A percentile compares a stretch with the other conserved stretches of the same genome.
Evolutionary conservation across 2,329 filamentous ascomycete genomes (phyloP).

Genomic region (Clarireedia homoeocarpa): DNA sequence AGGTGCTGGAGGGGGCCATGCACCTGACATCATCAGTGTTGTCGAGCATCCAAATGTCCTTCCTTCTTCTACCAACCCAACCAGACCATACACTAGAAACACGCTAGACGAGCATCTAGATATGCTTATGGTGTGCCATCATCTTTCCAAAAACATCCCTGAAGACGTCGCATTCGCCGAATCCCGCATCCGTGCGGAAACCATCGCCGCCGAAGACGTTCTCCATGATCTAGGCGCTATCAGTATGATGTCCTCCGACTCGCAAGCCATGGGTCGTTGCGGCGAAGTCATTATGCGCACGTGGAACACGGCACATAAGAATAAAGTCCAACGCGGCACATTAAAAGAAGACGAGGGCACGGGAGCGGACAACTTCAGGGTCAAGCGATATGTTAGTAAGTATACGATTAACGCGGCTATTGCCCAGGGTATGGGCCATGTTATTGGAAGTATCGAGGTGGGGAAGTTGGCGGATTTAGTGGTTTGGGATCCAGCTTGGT

Average conservation of each 20-base stretch:
- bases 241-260: slow-evolving; percentile 95
- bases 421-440: slow-evolving; percentile 80
- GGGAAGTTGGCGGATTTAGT: slow-evolving; percentile 88
- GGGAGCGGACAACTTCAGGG: slow-evolving; percentile 80
- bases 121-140: slow-evolving; percentile 98
- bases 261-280: slow-evolving; percentile 93
- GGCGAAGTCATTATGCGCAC: slow-evolving; percentile 89
- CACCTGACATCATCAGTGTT: slow-evolving; percentile 90
- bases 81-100: slow-evolving; percentile 81
- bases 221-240: slow-evolving; percentile 92
- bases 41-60: slow-evolving; percentile 85
- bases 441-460: slow-evolving; percentile 80
- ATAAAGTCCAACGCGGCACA: slow-evolving; percentile 74
- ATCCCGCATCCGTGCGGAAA: slow-evolving; percentile 88
- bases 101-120: slow-evolving; percentile 94
- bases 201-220: slow-evolving; percentile 93
- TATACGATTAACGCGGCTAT: slow-evolving; percentile 94
- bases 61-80: slow-evolving; percentile 87
- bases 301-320: slow-evolving; percentile 97
- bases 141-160: slow-evolving; percentile 83
- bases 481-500: slow-evolving; percentile 76
- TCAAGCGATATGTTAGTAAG: slow-evolving; percentile 89
- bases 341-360: slow-evolving; percentile 72
- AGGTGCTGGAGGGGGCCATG: slow-evolving; percentile 88
- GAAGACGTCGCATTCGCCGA: slow-evolving; percentile 96